Percentiles rank a stretch among this genome's conserved stretches.
phyloP scores from a whole-genome alignment of 331 rosid species.

The Quercus phellos region DNA sequence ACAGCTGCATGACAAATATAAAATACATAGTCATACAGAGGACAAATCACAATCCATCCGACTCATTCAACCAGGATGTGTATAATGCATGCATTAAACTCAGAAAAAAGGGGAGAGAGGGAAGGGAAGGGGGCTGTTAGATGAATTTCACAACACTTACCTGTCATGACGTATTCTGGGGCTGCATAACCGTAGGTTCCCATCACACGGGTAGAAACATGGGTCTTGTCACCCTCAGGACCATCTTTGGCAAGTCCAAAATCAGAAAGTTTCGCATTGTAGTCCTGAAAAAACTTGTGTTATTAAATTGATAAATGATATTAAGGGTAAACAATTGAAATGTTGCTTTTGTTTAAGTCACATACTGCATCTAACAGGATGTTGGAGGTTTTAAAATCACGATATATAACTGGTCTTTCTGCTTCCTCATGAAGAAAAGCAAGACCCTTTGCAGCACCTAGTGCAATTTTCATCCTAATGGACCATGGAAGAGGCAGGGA shows the following conservation, averaged over 20 bases:
- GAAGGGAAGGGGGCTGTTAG: neutral
- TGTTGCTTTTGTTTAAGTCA: conserved; percentile 17
- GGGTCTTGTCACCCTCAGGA: conserved; percentile 95
- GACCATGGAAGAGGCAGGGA: conserved; percentile 97
- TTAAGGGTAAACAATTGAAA: neutral
- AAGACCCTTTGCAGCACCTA: conserved; percentile 94
- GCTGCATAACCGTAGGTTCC: conserved; percentile 98
- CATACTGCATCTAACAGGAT: conserved; percentile 92
- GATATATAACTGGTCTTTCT: conserved; percentile 81
- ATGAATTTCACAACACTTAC: conserved; percentile 31
- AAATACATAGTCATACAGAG: neutral
- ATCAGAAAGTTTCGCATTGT: conserved; percentile 93
- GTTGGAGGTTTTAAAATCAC: conserved; percentile 94
- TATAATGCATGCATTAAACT: neutral
- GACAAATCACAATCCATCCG: neutral
- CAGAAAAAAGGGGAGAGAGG: neutral
- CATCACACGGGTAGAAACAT: conserved; percentile 95
- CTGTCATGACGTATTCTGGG: conserved; percentile 97
- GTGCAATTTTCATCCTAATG: conserved; percentile 91
- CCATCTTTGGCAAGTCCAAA: conserved; percentile 99
- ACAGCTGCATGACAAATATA: neutral
- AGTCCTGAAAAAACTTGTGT: conserved; percentile 52
- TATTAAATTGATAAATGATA: conserved; percentile 32
- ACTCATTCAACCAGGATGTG: neutral
- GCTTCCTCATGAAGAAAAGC: conserved; percentile 98